Percentiles rank a stretch among this genome's conserved stretches.
Conservation (phyloP, 78 protist species). For the Chrysochromulina tobinii region DNA sequence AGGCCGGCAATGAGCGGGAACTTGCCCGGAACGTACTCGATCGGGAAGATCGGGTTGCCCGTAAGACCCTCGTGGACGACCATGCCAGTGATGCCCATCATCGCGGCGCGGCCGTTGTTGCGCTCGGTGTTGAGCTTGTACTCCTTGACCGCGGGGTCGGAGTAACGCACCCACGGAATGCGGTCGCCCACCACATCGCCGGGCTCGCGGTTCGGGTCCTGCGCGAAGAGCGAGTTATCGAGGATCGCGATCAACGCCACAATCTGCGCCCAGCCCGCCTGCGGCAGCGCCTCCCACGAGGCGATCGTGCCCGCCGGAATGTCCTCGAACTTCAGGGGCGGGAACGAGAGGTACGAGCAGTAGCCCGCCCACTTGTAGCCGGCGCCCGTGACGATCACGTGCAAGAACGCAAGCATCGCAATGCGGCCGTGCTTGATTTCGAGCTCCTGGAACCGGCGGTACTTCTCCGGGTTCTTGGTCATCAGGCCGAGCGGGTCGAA, state of each 20-base stretch:
- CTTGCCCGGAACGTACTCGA: neutral
- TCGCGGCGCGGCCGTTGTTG: slow-evolving; percentile 28
- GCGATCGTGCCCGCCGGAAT: neutral
- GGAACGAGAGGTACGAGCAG: slow-evolving; percentile 15
- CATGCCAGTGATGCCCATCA: slow-evolving; percentile 8
- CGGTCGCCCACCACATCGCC: slow-evolving; percentile 22
- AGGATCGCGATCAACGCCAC: slow-evolving; percentile 10
- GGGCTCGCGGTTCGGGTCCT: slow-evolving; percentile 30
- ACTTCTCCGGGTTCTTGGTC: neutral
- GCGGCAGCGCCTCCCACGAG: neutral
- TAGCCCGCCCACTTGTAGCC: neutral
- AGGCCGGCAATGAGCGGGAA: neutral
- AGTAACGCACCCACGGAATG: slow-evolving; percentile 20
- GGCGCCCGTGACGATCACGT: neutral
- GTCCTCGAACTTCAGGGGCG: slow-evolving; percentile 5
- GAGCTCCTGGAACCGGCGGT: neutral
- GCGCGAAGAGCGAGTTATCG: slow-evolving; percentile 16
- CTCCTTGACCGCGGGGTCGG: neutral
- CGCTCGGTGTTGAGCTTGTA: slow-evolving; percentile 12
- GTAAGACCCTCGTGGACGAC: neutral
- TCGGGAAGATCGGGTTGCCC: slow-evolving; percentile 14
- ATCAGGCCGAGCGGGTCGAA: neutral
- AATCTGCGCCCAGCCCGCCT: slow-evolving; percentile 25
- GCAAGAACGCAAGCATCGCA: neutral
- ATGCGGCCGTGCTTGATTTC: slow-evolving; percentile 38